Base-by-base conservation (phyloP, 2,329 filamentous ascomycete genomes). In the Penicillium polonicum region DNA sequence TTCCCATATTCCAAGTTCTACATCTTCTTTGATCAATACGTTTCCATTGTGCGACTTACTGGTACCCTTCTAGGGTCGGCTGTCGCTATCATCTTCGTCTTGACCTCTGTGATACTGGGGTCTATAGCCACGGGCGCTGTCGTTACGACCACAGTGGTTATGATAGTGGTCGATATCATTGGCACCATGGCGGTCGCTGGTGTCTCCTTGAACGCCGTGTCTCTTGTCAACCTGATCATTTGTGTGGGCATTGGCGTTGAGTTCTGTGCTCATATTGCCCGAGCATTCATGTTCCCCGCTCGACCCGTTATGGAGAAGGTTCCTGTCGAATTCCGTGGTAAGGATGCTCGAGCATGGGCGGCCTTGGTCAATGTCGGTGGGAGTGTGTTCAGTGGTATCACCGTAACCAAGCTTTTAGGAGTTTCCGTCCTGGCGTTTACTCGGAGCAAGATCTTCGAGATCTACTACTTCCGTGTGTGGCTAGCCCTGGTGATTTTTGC, bases 401-500 rank as follows among this genome's bases (percentile, higher is more conserved):
- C 93, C 0, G 82, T 99, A 52, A 99, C 94, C 2, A 99, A 99
- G 76, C 83, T 99, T 1, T 80, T 99, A 2, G 94, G 94, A 4
- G 93, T 99, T 0, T 88, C 84, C 45, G 94, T 99, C 36, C 80
- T 99, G 21, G 94, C 94, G 0, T 99, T 97, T 70, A 99, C 94
- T 8, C 82, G 90, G 51, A 96, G 91, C 74, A 99, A 97, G 84
- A 99, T 99, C 70, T 99, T 99, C 69, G 95, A 99, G 79, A 91
- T 99, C 57, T 99, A 99, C 78, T 99, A 99, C 77, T 99, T 99
- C 82, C 85, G 94, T 43, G 90, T 99, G 43, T 99, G 94, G 94
- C 80, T 97, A 19, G 89, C 92, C 7, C 83, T 99, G 54, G 92
- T 99, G 12, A 74, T 95, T 10, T 93, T 96, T 74, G 95, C 92